phyloP scores from a whole-genome alignment of 2,329 filamentous ascomycete species.

The Trichoderma simmonsii region DNA sequence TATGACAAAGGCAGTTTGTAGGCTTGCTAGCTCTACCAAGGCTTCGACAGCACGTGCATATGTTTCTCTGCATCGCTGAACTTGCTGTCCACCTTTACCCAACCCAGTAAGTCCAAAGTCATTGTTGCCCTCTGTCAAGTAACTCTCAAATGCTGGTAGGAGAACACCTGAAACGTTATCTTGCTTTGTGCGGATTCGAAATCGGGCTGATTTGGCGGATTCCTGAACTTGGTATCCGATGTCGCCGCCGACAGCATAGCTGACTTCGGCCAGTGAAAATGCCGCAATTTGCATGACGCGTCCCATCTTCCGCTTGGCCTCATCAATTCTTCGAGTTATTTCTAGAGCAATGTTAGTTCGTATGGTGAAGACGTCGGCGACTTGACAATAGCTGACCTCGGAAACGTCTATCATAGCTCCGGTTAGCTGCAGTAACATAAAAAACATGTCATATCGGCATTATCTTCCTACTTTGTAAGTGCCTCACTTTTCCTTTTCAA shows the following conservation, averaged over 20 bases:
- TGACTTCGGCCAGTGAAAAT: slow-evolving; percentile 95
- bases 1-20: slow-evolving; percentile 97
- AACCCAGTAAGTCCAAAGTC: slow-evolving; percentile 95
- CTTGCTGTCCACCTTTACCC: slow-evolving; percentile 95
- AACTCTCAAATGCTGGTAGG: slow-evolving; percentile 90
- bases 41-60: slow-evolving; percentile 96
- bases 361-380: not conserved
- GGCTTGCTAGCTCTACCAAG: slow-evolving; percentile 86
- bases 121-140: slow-evolving; percentile 81
- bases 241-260: slow-evolving; percentile 91
- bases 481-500: slow-evolving; percentile 98
- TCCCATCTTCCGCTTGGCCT: slow-evolving; percentile 99
- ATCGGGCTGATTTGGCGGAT: slow-evolving; percentile 87
- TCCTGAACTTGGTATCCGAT: slow-evolving; percentile 98
- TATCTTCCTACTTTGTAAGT: slow-evolving; percentile 74
- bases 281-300: slow-evolving; percentile 98
- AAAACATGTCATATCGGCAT: not conserved
- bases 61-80: slow-evolving; percentile 90
- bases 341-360: slow-evolving; percentile 49
- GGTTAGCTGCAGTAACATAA: slow-evolving; percentile 9
- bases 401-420: slow-evolving; percentile 63
- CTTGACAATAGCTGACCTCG: slow-evolving; percentile 58
- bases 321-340: slow-evolving; percentile 94
- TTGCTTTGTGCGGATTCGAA: slow-evolving; percentile 90
- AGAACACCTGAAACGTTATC: slow-evolving; percentile 98